Evolutionary conservation across 1,139 yeast species (phyloP), one percentile per base, ranked within the genome.

Genomic region (Saccharomyces hybrid): DNA sequence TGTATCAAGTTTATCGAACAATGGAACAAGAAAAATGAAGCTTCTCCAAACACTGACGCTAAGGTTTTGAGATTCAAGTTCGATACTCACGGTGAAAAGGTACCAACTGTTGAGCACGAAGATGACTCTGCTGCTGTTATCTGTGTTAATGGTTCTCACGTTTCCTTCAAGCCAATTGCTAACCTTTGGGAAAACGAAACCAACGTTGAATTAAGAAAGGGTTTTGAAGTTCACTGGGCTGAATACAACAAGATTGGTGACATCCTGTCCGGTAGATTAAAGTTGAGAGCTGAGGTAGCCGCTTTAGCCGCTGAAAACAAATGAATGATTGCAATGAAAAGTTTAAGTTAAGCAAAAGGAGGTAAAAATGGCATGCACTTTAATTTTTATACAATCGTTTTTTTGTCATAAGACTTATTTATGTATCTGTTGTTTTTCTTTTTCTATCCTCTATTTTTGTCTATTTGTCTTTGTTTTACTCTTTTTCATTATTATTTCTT

Each of bases 1-100:
- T 89, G 97, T 54, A 84, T 90, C 52, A 87, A 88, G 68, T 93
- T 88, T 73, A 80, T 93, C 61, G 98, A 93, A 69, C 77, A 79
- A 20, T 70, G 76, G 71, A 69, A 71, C 56, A 59, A 60, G 50
- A 70, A 66, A 53, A 63, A 71, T 57, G 66, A 64, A 49, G 69
- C 68, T 4, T 70, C 68, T 53, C 66, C 61, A 14, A 71, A 69
- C 54, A 59, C 54, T 38, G 73, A 69, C 53, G 62, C 66, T 49
- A 69, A 65, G 57, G 63, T 67, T 49, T 63, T 79, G 55, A 73
- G 79, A 67, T 76, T 74, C 66, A 70, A 70, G 51, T 76, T 69
- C 61, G 65, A 63, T 53, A 59, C 68, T 30, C 67, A 70, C 52
- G 79, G 79, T 50, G 66, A 64, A 50, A 75, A 74, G 62, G 61